These are phyloP conservation scores for Kalmanozyma brasiliensis DNA, from an alignment of 1,284 basidiomycete genomes.

Conservation along the genomic window DNA sequence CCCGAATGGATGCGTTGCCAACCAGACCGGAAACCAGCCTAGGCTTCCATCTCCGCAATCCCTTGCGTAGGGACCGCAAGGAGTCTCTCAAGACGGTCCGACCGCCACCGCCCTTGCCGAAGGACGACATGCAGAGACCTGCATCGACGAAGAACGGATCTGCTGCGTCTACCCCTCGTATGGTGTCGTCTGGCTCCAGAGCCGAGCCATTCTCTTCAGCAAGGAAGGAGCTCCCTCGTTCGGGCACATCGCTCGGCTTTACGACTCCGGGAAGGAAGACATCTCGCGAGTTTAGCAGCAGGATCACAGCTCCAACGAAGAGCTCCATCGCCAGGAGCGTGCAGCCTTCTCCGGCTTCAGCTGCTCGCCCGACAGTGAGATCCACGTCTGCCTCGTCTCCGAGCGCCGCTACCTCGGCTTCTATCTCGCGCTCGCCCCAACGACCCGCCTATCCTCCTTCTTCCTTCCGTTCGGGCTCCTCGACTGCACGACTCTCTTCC, in stretches of 20 bases:
- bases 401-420: conserved; percentile 2
- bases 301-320: conserved; percentile 29
- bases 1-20: conserved; percentile 5
- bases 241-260: conserved; percentile 34
- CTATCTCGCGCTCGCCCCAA: conserved; percentile 22
- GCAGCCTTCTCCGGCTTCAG: conserved; percentile 17
- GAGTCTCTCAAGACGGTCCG: conserved; percentile 9
- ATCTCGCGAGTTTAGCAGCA: conserved; percentile 19
- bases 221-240: neutral
- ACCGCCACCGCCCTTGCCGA: neutral
- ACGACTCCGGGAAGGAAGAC: conserved; percentile 7
- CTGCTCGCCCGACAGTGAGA: conserved; percentile 3
- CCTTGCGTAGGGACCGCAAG: conserved; percentile 31
- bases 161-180: conserved; percentile 21
- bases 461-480: conserved; percentile 24
- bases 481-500: conserved; percentile 1
- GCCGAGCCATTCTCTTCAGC: conserved; percentile 9
- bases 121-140: neutral
- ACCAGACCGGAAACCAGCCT: conserved; percentile 31
- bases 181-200: conserved; percentile 20
- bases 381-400: conserved; percentile 16
- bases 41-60: conserved; percentile 33
- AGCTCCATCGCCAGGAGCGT: conserved; percentile 35
- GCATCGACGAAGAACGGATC: conserved; percentile 5
- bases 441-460: conserved; percentile 29